A percentile compares a stretch with the other conserved stretches of the same genome.
Conservation (phyloP, 176 grass and related monocot genomes). For the Oryza meridionalis region DNA sequence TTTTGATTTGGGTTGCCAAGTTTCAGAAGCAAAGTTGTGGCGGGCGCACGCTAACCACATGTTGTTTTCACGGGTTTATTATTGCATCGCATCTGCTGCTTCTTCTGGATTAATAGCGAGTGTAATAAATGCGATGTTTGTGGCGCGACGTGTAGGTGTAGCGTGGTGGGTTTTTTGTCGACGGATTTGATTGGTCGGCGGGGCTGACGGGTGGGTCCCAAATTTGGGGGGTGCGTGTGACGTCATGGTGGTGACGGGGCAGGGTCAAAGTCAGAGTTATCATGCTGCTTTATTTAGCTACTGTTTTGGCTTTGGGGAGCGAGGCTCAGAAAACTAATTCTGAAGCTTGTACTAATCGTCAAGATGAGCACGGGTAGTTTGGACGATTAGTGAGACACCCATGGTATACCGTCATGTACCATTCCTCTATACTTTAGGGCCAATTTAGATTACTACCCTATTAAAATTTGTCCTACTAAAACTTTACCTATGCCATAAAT, state of each 20-base stretch:
- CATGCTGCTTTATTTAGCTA: slow-evolving; percentile 10
- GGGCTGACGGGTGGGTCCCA: not conserved
- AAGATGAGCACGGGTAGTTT: not conserved
- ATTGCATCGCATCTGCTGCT: not conserved
- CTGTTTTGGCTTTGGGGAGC: too few species aligned
- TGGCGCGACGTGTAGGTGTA: not conserved
- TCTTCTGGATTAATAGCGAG: not conserved
- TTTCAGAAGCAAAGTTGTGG: slow-evolving; percentile 30
- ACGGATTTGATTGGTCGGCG: not conserved
- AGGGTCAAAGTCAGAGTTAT: slow-evolving; percentile 44
- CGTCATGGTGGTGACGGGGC: not conserved
- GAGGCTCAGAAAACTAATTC: not conserved
- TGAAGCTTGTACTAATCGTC: too few species aligned
- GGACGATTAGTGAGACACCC: too few species aligned
- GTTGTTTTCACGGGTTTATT: slow-evolving; percentile 20
- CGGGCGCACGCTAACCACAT: slow-evolving; percentile 33
- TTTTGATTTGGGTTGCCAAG: not conserved
- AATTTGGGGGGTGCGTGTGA: not conserved
- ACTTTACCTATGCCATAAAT: too few species aligned
- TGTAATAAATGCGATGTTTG: not conserved
- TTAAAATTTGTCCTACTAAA: too few species aligned
- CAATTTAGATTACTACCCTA: too few species aligned
- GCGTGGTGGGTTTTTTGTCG: not conserved
- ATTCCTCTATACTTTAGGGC: too few species aligned
- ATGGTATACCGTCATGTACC: too few species aligned